These are phyloP conservation scores for Calonectria hongkongensis DNA, from an alignment of 2,329 filamentous ascomycete genomes.

Conservation along the genomic window DNA sequence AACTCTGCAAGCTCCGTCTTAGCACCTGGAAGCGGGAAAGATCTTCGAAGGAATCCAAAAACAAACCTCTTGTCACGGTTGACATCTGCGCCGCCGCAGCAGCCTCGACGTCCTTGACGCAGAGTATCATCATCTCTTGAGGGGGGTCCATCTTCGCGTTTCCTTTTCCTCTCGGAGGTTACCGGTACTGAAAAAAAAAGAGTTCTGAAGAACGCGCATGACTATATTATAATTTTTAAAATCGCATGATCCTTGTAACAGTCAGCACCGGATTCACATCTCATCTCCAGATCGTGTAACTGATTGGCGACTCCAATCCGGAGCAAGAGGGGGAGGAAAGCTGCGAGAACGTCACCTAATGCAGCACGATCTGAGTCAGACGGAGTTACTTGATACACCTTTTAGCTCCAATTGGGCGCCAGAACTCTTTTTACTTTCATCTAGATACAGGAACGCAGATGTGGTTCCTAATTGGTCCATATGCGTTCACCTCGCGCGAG, in stretches of 20 bases:
- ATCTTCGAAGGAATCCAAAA: not conserved
- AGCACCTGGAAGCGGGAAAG: not conserved
- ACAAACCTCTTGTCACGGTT: not conserved
- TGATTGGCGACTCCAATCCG: not conserved
- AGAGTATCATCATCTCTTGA: not conserved
- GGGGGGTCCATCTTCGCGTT: not conserved
- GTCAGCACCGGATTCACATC: not conserved
- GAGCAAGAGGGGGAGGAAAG: not conserved
- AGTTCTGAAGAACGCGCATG: not conserved
- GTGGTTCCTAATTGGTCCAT: not conserved
- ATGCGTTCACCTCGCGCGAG: not conserved
- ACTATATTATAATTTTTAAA: not conserved
- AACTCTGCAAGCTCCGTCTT: not conserved
- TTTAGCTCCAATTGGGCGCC: not conserved
- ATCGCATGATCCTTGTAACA: not conserved
- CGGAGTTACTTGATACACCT: not conserved
- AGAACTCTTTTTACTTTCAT: too few relatives aligned
- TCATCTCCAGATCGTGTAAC: not conserved
- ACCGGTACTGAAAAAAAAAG: not conserved
- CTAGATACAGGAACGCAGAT: not conserved
- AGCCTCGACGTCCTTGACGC: not conserved
- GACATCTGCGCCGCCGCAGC: not conserved
- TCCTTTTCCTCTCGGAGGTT: not conserved
- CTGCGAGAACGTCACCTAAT: not conserved
- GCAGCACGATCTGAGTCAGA: constrained; percentile 15